Conservation (phyloP, 2,329 filamentous ascomycete species). For the Phoma sp. region DNA sequence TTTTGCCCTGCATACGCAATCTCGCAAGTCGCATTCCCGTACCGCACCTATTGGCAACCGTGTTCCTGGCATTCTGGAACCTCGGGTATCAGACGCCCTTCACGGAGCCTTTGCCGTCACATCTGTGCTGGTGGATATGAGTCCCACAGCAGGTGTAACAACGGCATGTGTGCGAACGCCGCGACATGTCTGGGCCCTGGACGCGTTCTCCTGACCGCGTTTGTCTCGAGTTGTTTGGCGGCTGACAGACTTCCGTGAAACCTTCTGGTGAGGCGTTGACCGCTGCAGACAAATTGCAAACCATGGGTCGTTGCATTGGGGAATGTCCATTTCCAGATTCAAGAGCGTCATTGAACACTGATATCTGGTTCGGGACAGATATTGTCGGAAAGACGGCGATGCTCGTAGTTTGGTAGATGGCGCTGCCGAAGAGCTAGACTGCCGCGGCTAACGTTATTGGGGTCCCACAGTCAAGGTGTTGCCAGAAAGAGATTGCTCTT, state of each 20-base stretch:
- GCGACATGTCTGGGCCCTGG: not conserved
- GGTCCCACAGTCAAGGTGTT: not conserved
- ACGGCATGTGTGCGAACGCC: not conserved
- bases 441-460: not conserved
- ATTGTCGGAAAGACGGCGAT: not conserved
- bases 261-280: not conserved
- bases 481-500: not conserved
- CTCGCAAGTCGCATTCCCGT: constrained; percentile 3
- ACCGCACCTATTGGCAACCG: not conserved
- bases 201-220: not conserved
- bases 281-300: constrained; percentile 1
- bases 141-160: not conserved
- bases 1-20: constrained; percentile 12
- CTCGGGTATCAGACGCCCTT: constrained; percentile 5
- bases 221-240: not conserved
- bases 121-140: not conserved
- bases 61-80: constrained; percentile 8
- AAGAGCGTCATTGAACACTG: constrained; percentile 1
- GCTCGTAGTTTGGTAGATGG: constrained; percentile 6
- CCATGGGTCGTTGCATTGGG: not conserved
- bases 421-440: constrained; percentile 5
- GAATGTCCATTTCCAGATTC: not conserved
- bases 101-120: not conserved
- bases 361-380: constrained; percentile 2
- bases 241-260: not conserved